Conservation (phyloP, 768 basidiomycete genomes). For the Pleurotus eryngii region DNA sequence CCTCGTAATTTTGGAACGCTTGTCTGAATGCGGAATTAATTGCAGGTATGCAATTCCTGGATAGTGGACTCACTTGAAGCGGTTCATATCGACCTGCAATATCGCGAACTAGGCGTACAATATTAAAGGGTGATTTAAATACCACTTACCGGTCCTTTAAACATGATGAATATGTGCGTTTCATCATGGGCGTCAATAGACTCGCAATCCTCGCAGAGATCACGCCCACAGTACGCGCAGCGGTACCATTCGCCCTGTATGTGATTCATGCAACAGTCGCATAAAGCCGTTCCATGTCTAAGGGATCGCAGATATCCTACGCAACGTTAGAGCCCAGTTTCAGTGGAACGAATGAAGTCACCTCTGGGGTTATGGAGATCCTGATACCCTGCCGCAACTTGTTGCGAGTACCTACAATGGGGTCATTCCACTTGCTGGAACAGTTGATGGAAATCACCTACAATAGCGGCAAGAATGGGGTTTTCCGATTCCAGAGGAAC, state of each 20-base stretch:
- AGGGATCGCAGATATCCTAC: constrained; percentile 63
- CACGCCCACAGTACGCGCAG: constrained; percentile 84
- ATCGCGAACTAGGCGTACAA: constrained; percentile 8
- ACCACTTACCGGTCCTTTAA: constrained; percentile 71
- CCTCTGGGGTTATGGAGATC: constrained; percentile 53
- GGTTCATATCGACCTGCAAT: constrained; percentile 68
- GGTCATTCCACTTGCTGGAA: constrained; percentile 6
- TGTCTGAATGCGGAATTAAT: constrained; percentile 30
- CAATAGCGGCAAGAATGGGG: constrained; percentile 70
- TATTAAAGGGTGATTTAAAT: not conserved
- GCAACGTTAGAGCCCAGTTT: not conserved
- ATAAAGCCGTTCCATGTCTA: constrained; percentile 65
- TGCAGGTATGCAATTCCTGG: constrained; percentile 3
- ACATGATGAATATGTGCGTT: constrained; percentile 81
- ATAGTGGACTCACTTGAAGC: constrained; percentile 52
- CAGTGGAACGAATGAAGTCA: constrained; percentile 20
- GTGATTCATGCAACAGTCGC: constrained; percentile 80
- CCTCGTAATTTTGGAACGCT: constrained; percentile 52
- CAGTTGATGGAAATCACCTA: constrained; percentile 28
- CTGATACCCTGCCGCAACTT: constrained; percentile 43
- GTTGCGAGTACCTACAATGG: constrained; percentile 53
- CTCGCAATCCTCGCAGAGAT: constrained; percentile 86
- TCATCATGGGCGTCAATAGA: constrained; percentile 76
- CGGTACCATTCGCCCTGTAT: constrained; percentile 90
- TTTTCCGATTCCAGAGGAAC: constrained; percentile 35